Evolutionary conservation across 1,284 basidiomycete genomes (phyloP), one percentile per base, ranked within the genome.

Genomic region (Ceratobasidium sp.): DNA sequence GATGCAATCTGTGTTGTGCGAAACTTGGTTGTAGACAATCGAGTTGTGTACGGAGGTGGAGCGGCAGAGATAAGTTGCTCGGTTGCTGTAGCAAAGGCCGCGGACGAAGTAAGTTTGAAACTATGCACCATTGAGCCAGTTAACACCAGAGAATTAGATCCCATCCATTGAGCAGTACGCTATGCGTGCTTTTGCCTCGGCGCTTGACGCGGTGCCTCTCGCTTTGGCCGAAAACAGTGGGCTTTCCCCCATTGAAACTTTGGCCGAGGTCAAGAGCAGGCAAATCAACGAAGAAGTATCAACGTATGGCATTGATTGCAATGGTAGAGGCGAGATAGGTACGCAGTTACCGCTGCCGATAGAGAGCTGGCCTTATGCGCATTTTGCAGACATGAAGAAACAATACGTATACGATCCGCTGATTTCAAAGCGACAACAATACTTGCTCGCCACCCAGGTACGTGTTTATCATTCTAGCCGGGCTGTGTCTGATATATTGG

Each of bases 101-200:
- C 97, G 20, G 98, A 99, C 84, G 93, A 97, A 87, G 94, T 94
- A 77, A 60, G 86, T 83, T 60, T 18, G 30, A 6, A 14, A 2
- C 44, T 70, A 38, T 10, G 20, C 20, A 20, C 3, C 20, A 14
- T 50, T 14, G 48, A 57, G 48, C 30, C 41, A 77, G n/a, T 79
- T 52, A 71, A 35, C 64, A 14, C 16, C 23, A 14, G 16, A 54
- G 6, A 18, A 62, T 12, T 80, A 95, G 93, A 98, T 98, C 82
- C 93, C 97, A 1, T 90, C 95, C 10, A 97, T 99, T 82, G 97
- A 99, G 86, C 97, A 99, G 88, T 99, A 99, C 84, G 97, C 97
- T 0, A 99, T 99, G 97, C 94, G 97, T 60, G 97, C 97, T 20
- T 99, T 99, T 84, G 91, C 97, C 0, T 94, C 94, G 41, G 97